phyloP scores from a whole-genome alignment of 768 basidiomycete genomes.

The Leccinum variicolor region DNA sequence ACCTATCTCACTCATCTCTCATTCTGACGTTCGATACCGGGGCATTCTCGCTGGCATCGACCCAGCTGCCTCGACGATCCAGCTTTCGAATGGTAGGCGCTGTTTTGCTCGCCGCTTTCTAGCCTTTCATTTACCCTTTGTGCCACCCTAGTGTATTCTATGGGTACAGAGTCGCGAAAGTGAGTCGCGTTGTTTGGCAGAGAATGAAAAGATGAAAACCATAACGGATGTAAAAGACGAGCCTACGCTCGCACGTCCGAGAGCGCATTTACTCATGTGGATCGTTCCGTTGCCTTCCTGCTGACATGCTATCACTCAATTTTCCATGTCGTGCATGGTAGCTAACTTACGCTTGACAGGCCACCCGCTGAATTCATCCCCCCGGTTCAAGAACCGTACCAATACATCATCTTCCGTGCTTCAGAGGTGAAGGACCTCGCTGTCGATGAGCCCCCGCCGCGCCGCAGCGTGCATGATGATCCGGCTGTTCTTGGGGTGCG shows the following conservation, averaged over 20 bases:
- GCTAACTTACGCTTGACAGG: slow-evolving; percentile 38
- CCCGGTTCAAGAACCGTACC: slow-evolving; percentile 78
- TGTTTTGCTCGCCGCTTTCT: not conserved
- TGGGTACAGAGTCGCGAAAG: slow-evolving; percentile 86
- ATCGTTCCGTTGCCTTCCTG: slow-evolving; percentile 67
- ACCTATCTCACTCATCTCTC: slow-evolving; percentile 86
- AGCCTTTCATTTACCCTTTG: not conserved
- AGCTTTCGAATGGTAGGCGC: slow-evolving; percentile 73
- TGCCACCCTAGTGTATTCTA: slow-evolving; percentile 60
- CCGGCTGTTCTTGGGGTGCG: slow-evolving; percentile 80
- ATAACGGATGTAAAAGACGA: slow-evolving; percentile 42
- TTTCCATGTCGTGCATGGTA: not conserved
- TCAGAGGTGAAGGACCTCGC: slow-evolving; percentile 88
- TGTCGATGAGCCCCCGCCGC: slow-evolving; percentile 63
- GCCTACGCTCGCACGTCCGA: slow-evolving; percentile 34
- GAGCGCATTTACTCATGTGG: slow-evolving; percentile 51
- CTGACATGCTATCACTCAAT: slow-evolving; percentile 33
- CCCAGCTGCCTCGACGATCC: slow-evolving; percentile 81
- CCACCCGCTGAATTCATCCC: slow-evolving; percentile 78
- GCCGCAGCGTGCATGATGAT: slow-evolving; percentile 74
- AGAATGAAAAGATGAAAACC: slow-evolving; percentile 31
- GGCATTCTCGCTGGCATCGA: slow-evolving; percentile 87
- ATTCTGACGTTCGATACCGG: slow-evolving; percentile 87
- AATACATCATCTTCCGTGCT: slow-evolving; percentile 89
- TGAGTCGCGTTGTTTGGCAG: slow-evolving; percentile 23